phyloP scores from a whole-genome alignment of 345 rosid genomes.

The Rhodamnia rubescens region DNA sequence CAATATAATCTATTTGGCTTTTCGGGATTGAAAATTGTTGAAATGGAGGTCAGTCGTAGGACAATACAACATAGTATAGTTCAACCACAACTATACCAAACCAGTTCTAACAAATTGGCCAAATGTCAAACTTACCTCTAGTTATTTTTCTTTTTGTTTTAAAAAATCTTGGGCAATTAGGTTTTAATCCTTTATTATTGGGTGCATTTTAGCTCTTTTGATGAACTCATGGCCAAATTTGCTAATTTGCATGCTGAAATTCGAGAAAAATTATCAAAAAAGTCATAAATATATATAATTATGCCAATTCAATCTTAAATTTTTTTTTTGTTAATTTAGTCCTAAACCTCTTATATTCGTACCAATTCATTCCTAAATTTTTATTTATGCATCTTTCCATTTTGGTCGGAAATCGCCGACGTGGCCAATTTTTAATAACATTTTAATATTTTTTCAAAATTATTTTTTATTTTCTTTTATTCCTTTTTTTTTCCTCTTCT shows the following conservation, averaged over 20 bases:
- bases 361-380: too few relatives aligned
- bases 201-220: background rate
- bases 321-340: too few relatives aligned
- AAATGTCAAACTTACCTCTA: background rate
- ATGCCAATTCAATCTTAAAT: too few relatives aligned
- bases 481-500: too few relatives aligned
- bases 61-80: background rate
- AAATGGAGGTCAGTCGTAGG: too few relatives aligned
- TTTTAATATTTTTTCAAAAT: too few relatives aligned
- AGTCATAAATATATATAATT: fast-evolving
- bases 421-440: too few relatives aligned
- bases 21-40: fast-evolving
- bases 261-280: too few relatives aligned
- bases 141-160: background rate
- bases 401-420: too few relatives aligned
- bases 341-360: too few relatives aligned
- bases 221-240: background rate
- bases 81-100: background rate
- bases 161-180: background rate
- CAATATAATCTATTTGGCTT: fast-evolving
- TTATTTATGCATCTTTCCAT: too few relatives aligned
- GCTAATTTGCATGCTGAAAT: background rate
- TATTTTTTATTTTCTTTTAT: too few relatives aligned
- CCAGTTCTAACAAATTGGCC: background rate
- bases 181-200: background rate